A percentile compares a stretch with the other conserved stretches of the same genome.
These are phyloP conservation scores for Euphorbia pulcherrima DNA, from an alignment of 345 rosid genomes.

Conservation along the genomic window DNA sequence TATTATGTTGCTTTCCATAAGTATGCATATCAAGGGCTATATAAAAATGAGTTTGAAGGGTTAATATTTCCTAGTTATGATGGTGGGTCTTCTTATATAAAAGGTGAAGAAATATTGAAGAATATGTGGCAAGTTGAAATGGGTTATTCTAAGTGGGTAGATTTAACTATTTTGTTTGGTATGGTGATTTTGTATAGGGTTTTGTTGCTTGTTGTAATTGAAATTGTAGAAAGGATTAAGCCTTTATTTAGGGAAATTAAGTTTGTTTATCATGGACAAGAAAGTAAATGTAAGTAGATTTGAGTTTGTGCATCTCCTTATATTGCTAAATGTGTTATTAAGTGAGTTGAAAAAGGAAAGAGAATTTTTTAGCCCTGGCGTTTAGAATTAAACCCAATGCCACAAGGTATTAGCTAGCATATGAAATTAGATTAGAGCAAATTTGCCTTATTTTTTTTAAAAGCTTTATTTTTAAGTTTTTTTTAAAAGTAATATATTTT, in stretches of 20 bases:
- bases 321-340: no score
- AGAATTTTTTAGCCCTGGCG: no score
- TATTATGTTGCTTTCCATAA: constrained; percentile 41
- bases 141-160: constrained; percentile 53
- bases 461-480: no score
- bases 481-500: no score
- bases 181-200: constrained; percentile 41
- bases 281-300: neutral
- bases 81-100: constrained; percentile 13
- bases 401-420: no score
- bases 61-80: constrained; percentile 10
- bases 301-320: no score
- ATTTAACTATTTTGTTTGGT: constrained; percentile 38
- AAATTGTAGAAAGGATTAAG: constrained; percentile 9
- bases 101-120: constrained; percentile 29
- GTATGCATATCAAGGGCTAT: constrained; percentile 31
- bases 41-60: constrained; percentile 34
- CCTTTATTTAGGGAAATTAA: constrained; percentile 9
- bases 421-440: no score
- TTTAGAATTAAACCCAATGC: no score
- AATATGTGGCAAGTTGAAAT: constrained; percentile 41
- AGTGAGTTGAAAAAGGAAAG: no score
- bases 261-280: neutral
- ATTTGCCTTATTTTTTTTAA: no score
- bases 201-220: constrained; percentile 21